Conservation (phyloP, 176 grass and related monocot species). For the Poa pratensis region DNA sequence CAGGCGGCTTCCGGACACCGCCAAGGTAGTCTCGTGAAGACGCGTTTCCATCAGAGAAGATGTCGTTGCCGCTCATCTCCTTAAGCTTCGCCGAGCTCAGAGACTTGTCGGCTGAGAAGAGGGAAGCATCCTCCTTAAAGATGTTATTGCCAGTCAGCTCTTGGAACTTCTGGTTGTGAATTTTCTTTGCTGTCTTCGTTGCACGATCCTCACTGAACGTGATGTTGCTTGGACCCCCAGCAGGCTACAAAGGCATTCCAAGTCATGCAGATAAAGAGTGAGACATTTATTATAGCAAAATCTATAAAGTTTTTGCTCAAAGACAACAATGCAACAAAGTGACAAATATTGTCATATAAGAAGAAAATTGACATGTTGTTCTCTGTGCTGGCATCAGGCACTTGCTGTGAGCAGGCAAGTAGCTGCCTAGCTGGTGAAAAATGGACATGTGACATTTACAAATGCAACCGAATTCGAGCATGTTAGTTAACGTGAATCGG, state of each 20-base stretch:
- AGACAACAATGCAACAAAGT: background rate
- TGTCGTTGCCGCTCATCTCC: conserved; percentile 77
- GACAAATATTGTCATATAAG: background rate
- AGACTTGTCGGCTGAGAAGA: conserved; percentile 55
- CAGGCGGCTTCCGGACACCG: conserved; percentile 74
- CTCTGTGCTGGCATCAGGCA: background rate
- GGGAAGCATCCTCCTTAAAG: conserved; percentile 60
- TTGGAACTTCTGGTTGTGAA: conserved; percentile 85
- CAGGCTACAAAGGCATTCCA: conserved; percentile 56
- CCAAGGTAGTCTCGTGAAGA: conserved; percentile 72
- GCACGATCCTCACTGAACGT: conserved; percentile 66
- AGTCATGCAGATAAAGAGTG: conserved; percentile 25
- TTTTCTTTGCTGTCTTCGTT: conserved; percentile 69
- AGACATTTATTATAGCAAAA: conserved; percentile 11
- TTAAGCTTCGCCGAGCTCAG: conserved; percentile 71
- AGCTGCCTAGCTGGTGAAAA: background rate
- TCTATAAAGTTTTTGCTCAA: background rate
- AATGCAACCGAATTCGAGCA: background rate
- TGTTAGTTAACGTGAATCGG: background rate
- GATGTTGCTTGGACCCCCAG: conserved; percentile 72
- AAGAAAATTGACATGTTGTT: background rate
- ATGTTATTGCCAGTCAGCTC: conserved; percentile 83
- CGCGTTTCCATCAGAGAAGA: conserved; percentile 67
- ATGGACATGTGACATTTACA: conserved; percentile 1
- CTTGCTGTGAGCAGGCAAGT: background rate